phyloP scores from a whole-genome alignment of 2,329 filamentous ascomycete genomes.

The Bipolaris cookei region DNA sequence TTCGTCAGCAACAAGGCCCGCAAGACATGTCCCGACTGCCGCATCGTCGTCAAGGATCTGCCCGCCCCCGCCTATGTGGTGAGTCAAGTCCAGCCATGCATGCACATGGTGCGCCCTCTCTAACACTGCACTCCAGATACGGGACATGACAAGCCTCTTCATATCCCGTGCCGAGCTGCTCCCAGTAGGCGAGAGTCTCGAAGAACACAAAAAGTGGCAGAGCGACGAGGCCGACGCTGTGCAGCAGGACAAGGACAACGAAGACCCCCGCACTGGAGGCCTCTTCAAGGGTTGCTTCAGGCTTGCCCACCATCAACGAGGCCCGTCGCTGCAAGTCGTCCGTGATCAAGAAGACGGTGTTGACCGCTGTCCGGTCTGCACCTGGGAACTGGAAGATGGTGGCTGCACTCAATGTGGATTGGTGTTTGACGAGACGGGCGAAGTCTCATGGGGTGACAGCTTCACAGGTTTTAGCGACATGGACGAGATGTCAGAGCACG shows the following conservation, averaged over 20 bases:
- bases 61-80: slow-evolving; percentile 71
- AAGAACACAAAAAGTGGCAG: slow-evolving; percentile 64
- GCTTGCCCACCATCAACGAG: slow-evolving; percentile 25
- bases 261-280: slow-evolving; percentile 58
- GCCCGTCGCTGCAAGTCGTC: slow-evolving; percentile 51
- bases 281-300: slow-evolving; percentile 69
- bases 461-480: slow-evolving; percentile 55
- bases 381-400: slow-evolving; percentile 68
- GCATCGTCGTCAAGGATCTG: slow-evolving; percentile 62
- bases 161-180: slow-evolving; percentile 65
- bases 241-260: slow-evolving; percentile 65
- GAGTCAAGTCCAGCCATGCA: slow-evolving; percentile 39
- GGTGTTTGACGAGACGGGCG: slow-evolving; percentile 58
- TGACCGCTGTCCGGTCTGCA: slow-evolving; percentile 66
- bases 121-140: slow-evolving; percentile 55
- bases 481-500: slow-evolving; percentile 51
- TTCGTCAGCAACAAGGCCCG: slow-evolving; percentile 61
- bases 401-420: slow-evolving; percentile 61
- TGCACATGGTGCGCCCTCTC: not conserved
- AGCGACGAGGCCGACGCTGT: slow-evolving; percentile 66
- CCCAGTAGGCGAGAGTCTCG: slow-evolving; percentile 66
- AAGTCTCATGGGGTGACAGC: slow-evolving; percentile 47
- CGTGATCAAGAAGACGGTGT: slow-evolving; percentile 66
- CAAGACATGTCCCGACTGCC: slow-evolving; percentile 73
- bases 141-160: slow-evolving; percentile 69